Base-by-base conservation (phyloP, 2,329 filamentous ascomycete species). In the Rhinocladiella mackenziei region DNA sequence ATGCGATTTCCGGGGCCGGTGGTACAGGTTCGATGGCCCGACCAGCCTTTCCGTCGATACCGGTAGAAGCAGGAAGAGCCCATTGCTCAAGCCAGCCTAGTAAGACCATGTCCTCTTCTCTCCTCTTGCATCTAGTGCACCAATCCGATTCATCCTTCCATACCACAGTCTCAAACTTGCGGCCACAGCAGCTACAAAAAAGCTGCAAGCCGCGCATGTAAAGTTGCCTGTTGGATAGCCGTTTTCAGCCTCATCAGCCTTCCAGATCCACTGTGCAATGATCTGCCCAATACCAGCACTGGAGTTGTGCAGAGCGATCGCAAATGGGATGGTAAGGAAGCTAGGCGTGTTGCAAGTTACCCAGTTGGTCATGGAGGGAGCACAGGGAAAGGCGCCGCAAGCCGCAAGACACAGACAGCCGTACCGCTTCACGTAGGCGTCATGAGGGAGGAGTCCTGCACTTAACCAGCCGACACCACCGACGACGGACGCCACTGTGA, bases 161-260 rank as follows among this genome's bases (percentile, higher is more conserved):
- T 55, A 55, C 32, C 36, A 48, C 22, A 48, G 31, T 22, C 53
- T 50, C 44, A 51, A 26, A 5, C 40, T 35, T 2, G 36, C 25
- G 10, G 42, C 38, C 7, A 44, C 20, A n/a, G 43, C 45, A 5
- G 53, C 50, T 19, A 55, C 53, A 32, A 48, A 55, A 39, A 51
- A 55, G 30, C 47, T 45, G 29, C 53, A 55, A 1, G 39, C 53
- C 4, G 53, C 53, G 47, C 67, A 70, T 2, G 64, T 62, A 42
- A 68, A 84, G 58, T 86, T 82, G 0, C 83, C 83, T 0, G 81
- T 86, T 0, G 81, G 81, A 59, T 84, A 86, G 0, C 83, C 83
- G 37, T 39, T 39, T 30, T 30, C 37, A n/a, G 37, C 25, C 8
- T 30, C 25, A n/a, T 30, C 25, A n/a, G 37, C 28, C 10, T 39